Percentiles rank a stretch among this genome's conserved stretches.
These are phyloP conservation scores for Colletotrichum sp. DNA, from an alignment of 2,329 filamentous ascomycete species.

Conservation along the genomic window DNA sequence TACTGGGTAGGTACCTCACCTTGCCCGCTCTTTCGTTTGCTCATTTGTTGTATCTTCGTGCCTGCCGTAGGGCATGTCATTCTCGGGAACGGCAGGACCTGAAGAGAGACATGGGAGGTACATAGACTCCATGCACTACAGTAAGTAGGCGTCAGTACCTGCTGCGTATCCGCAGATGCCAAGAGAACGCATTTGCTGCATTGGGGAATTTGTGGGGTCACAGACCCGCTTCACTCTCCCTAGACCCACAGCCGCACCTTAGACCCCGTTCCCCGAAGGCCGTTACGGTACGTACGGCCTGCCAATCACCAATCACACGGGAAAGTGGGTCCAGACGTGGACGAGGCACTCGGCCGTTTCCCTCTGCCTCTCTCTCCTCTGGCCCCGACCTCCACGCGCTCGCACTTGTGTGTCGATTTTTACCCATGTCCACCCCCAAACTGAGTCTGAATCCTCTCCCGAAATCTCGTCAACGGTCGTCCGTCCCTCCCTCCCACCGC, in stretches of 20 bases:
- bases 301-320: constrained; percentile 4
- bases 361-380: neutral
- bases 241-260: neutral
- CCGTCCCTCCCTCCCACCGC: neutral
- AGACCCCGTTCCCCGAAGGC: neutral
- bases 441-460: neutral
- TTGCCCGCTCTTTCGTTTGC: neutral
- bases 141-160: neutral
- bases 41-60: neutral
- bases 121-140: neutral
- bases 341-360: constrained; percentile 7
- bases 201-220: neutral
- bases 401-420: neutral
- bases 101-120: neutral
- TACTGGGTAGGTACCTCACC: neutral
- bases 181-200: neutral
- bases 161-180: neutral
- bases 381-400: constrained; percentile 6
- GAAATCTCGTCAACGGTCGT: neutral
- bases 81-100: neutral
- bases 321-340: neutral
- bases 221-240: neutral
- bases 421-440: neutral
- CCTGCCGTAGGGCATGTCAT: neutral
- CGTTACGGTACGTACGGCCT: neutral